phyloP scores from a whole-genome alignment of 2,329 filamentous ascomycete species.

The Exophiala lecanii-corni region DNA sequence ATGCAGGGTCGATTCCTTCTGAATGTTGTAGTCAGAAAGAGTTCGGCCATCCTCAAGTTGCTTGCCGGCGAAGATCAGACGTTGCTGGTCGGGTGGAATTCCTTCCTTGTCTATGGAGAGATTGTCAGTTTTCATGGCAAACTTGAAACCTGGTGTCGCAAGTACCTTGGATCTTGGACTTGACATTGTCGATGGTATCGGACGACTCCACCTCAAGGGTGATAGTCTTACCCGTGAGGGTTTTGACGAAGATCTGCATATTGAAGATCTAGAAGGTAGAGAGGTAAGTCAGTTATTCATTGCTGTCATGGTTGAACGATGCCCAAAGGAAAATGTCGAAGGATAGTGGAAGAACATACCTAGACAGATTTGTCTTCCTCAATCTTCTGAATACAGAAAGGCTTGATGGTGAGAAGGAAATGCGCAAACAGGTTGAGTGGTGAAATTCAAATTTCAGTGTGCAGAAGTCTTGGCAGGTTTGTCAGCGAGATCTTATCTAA shows the following conservation, averaged over 20 bases:
- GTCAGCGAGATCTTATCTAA: conserved; percentile 6
- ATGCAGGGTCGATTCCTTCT: conserved; percentile 99
- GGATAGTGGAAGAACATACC: conserved; percentile 38
- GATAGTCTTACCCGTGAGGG: conserved; percentile 98
- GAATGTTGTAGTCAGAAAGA: conserved; percentile 99
- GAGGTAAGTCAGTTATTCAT: conserved; percentile 11
- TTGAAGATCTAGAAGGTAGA: conserved; percentile 35
- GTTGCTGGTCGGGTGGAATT: conserved; percentile 98
- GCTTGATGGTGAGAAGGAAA: conserved; percentile 9
- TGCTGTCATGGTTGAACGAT: background rate
- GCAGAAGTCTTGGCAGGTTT: conserved; percentile 1
- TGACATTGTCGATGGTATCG: conserved; percentile 99
- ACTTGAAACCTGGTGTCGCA: conserved; percentile 4
- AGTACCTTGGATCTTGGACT: conserved; percentile 83
- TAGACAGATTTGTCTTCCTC: conserved; percentile 59
- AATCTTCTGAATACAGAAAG: conserved; percentile 42
- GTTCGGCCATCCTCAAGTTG: conserved; percentile 99
- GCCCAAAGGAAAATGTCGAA: background rate
- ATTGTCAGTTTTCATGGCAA: conserved; percentile 6
- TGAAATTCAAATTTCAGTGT: conserved; percentile 3
- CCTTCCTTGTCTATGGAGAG: conserved; percentile 88
- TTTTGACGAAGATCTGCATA: conserved; percentile 56
- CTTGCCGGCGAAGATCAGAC: conserved; percentile 99
- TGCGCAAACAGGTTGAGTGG: conserved; percentile 1
- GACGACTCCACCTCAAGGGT: conserved; percentile 99